Percentiles rank a stretch among this genome's conserved stretches.
Evolutionary conservation across 306 rosid genomes (phyloP).

Genomic region (Urtica urens): DNA sequence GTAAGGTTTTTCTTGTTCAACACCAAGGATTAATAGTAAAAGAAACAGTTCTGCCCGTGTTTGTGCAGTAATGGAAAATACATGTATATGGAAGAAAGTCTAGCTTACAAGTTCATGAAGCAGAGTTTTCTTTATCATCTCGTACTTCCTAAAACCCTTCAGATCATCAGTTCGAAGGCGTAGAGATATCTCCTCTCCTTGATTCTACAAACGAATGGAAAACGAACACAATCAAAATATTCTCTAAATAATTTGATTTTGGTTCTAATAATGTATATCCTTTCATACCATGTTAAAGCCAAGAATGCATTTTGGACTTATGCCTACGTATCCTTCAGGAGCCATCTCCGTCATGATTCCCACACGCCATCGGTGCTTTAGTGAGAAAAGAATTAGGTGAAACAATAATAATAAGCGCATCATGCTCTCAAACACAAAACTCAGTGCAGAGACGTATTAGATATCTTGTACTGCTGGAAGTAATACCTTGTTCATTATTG

Average conservation of each 20-base stretch:
- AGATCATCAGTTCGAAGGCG: slow-evolving; percentile 95
- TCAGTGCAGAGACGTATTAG: slow-evolving; percentile 16
- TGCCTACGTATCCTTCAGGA: slow-evolving; percentile 88
- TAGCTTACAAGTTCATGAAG: slow-evolving; percentile 92
- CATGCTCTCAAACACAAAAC: slow-evolving; percentile 12
- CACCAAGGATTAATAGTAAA: slow-evolving; percentile 12
- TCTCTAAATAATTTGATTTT: background rate
- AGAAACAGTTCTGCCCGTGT: background rate
- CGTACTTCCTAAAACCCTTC: slow-evolving; percentile 85
- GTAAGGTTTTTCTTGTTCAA: no score
- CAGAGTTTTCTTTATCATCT: slow-evolving; percentile 78
- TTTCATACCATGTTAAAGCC: slow-evolving; percentile 75
- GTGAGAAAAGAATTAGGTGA: no score
- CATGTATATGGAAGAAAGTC: slow-evolving; percentile 1
- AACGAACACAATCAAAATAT: background rate
- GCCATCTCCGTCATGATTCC: slow-evolving; percentile 99
- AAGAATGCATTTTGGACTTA: slow-evolving; percentile 81
- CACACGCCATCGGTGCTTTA: slow-evolving; percentile 81
- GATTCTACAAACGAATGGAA: slow-evolving; percentile 35
- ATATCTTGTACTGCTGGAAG: background rate
- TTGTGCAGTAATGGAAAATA: background rate
- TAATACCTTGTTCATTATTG: slow-evolving; percentile 86
- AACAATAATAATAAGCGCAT: slow-evolving; percentile 19
- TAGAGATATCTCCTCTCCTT: slow-evolving; percentile 90
- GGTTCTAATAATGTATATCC: background rate